Conservation (phyloP, 306 rosid genomes). For the Vigna mungo region DNA sequence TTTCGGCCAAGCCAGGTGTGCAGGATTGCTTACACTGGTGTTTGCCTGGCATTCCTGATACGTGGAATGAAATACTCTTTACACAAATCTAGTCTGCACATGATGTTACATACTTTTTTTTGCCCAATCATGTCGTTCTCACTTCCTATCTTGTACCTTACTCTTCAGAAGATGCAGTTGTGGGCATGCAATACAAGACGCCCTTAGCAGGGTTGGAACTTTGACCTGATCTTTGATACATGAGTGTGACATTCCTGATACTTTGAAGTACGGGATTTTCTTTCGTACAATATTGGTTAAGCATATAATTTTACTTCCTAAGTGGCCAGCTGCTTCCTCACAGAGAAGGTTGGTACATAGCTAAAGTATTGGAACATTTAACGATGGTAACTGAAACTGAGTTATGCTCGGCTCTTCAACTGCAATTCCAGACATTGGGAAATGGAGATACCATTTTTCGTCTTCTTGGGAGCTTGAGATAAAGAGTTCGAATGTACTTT, state of each 20-base stretch:
- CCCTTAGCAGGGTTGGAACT: conserved; percentile 2
- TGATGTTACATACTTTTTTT: conserved; percentile 21
- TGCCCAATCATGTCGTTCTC: conserved; percentile 11
- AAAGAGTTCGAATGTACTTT: neutral
- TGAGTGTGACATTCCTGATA: neutral
- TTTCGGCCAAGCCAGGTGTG: conserved; percentile 62
- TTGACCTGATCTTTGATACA: conserved; percentile 34
- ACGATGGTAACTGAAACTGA: conserved; percentile 35
- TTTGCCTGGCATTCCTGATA: conserved; percentile 94
- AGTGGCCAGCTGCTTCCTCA: neutral
- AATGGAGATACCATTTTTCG: neutral
- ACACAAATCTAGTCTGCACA: conserved; percentile 73
- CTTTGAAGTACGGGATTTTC: neutral
- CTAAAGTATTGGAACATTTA: conserved; percentile 22
- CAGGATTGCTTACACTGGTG: conserved; percentile 99
- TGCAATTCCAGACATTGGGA: neutral
- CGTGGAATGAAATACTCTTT: conserved; percentile 89
- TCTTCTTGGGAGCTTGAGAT: neutral
- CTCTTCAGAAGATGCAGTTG: conserved; percentile 36
- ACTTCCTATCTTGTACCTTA: conserved; percentile 6
- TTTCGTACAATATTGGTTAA: conserved; percentile 4
- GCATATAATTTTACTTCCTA: neutral
- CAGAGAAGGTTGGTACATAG: conserved; percentile 28
- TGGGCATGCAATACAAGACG: conserved; percentile 28
- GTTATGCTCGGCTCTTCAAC: conserved; percentile 10